Percentiles rank a stretch among this genome's conserved stretches.
Conservation (phyloP, 2,329 filamentous ascomycete genomes). For the Rhinocladiella mackenziei region DNA sequence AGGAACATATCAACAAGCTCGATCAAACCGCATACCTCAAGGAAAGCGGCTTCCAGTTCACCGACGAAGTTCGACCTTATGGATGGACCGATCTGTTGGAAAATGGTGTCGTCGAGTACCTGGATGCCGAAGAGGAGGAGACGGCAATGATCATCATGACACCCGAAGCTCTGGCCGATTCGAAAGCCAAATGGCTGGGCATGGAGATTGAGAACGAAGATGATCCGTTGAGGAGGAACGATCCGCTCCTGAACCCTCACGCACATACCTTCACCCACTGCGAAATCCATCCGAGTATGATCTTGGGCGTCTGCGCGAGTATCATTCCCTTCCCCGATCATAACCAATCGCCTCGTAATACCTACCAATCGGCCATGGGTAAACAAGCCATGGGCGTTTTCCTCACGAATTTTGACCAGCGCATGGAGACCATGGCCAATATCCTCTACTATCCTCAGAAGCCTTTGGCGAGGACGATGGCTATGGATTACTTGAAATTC, state of each 20-base stretch:
- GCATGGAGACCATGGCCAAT: constrained; percentile 99
- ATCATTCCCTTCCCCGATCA: constrained; percentile 99
- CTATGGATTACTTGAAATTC: constrained; percentile 99
- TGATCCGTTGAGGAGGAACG: constrained; percentile 80
- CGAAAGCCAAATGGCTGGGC: constrained; percentile 65
- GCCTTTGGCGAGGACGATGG: constrained; percentile 88
- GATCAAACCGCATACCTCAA: constrained; percentile 52
- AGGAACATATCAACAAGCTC: constrained; percentile 75
- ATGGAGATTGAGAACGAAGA: constrained; percentile 60
- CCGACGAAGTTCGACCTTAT: constrained; percentile 56
- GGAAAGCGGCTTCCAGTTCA: constrained; percentile 47
- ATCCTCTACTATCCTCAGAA: constrained; percentile 99
- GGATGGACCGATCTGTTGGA: constrained; percentile 86
- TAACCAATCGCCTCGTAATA: constrained; percentile 96
- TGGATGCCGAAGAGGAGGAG: constrained; percentile 97
- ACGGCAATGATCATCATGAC: constrained; percentile 99
- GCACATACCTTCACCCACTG: constrained; percentile 96
- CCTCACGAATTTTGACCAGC: constrained; percentile 90
- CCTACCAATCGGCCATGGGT: constrained; percentile 98
- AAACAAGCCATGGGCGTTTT: constrained; percentile 99
- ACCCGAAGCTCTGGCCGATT: constrained; percentile 84
- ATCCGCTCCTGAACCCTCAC: constrained; percentile 78
- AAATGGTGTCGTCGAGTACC: constrained; percentile 85
- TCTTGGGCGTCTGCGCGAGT: constrained; percentile 94
- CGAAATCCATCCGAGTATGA: constrained; percentile 99